Evolutionary conservation across 1,139 yeast species (phyloP), one percentile per base, ranked within the genome.

Genomic region (Yamadazyma membranifaciens): DNA sequence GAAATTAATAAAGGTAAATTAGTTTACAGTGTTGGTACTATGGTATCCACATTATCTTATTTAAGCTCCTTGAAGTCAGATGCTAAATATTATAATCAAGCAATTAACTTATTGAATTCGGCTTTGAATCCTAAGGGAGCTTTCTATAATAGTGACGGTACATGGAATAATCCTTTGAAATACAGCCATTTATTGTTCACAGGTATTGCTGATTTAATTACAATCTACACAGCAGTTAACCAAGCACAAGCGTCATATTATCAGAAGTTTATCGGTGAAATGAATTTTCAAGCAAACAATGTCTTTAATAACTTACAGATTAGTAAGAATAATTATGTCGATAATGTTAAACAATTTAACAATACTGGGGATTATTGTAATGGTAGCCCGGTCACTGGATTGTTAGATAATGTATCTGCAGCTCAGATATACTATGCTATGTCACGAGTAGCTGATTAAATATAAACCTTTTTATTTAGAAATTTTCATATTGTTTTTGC

Each of bases 21-120:
- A 39, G 51, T 69, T 3, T 67, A 67, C 45, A 64, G 69, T 11
- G 62, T 63, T 6, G 73, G 73, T 3, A 52, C 56, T 9, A 63
- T 63, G 16, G 49, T 66, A 42, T 60, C 66, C 7, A 52, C 68
- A 1, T 52, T 62, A 35, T 52, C 64, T 0, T 56, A 57, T 39
- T 47, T 65, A 37, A 40, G 47, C 37, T 43, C 50, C 26, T 41
- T 44, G 30, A 53, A 57, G 12, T 38, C 41, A 2, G 43, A 56
- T 36, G 10, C 29, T 1, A 25, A 42, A 6, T 54, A 52, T 48
- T 39, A 43, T 17, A 16, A 42, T 11, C 45, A 49, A 36, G 62
- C 63, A 9, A 17, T 39, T 10, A 34, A 31, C 25, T 37, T 37
- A 30, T 30, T 36, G 2, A 34, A 39, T 28, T 33, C 48, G 4